Base-by-base conservation (phyloP, 768 basidiomycete genomes). In the Favolaschia claudopus region DNA sequence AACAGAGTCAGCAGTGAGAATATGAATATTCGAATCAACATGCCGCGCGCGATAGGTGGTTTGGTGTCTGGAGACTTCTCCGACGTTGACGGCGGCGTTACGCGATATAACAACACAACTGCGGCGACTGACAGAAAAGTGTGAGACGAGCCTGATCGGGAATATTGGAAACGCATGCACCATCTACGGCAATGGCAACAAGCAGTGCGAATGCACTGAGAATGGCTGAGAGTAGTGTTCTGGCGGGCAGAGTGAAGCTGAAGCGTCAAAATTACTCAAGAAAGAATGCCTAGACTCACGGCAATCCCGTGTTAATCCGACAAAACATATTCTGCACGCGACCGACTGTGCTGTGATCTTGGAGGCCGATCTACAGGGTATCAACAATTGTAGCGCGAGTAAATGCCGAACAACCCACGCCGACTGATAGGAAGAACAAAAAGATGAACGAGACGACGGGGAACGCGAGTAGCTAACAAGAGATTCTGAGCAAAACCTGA, bases 21-120 rank as follows among this genome's bases (percentile, higher is more conserved):
- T 33, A 53, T 4, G 7, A 29, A 27, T 17, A 67, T 56, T n/a
- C 68, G 68, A 40, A 69, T 50, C 20, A 67, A 39, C 60, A 64
- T 62, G 13, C 66, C 55, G 7, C 47, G 32, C 14, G 63, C 59
- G 10, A 69, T 44, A 14, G 44, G 50, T 15, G 36, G 29, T 19
- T 33, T 31, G 17, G 19, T 10, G 40, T 25, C 12, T 27, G 15
- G 44, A 20, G 24, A 28, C 47, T 34, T 54, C 52, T 12, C 32
- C 13, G 6, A 33, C 22, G 27, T 55, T 43, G 17, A 61, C 45
- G 7, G 47, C 27, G 20, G 38, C 38, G 46, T 60, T 49, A n/a
- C n/a, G 22, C 48, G 56, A 19, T 56, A 51, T 28, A 70, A 38
- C 52, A 68, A 22, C 15, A 62, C 33, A 25, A 28, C 51, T 13